These are phyloP conservation scores for Verticillium nubilum DNA, from an alignment of 2,329 filamentous ascomycete species.

Conservation along the genomic window DNA sequence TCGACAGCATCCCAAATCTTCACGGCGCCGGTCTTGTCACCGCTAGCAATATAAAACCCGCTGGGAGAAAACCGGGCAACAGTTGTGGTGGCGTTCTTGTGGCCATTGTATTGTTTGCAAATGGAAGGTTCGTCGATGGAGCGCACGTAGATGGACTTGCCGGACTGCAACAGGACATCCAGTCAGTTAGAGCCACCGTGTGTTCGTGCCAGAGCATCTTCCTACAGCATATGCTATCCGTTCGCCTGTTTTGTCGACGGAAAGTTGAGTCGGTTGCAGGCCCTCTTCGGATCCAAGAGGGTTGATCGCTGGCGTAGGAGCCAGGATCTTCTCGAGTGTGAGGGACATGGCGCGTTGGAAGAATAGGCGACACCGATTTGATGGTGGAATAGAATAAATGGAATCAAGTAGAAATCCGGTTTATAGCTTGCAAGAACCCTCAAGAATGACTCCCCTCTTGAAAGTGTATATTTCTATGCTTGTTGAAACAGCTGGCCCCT, in stretches of 20 bases:
- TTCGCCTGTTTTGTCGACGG: conserved; percentile 82
- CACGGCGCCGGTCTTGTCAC: conserved; percentile 78
- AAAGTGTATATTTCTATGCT: neutral
- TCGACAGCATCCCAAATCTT: conserved; percentile 91
- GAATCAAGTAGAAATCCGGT: neutral
- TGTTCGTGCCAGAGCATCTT: neutral
- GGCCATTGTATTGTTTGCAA: conserved; percentile 85
- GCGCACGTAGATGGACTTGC: conserved; percentile 94
- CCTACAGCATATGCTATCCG: conserved; percentile 87
- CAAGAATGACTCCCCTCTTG: neutral
- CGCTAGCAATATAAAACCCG: conserved; percentile 90
- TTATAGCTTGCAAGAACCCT: no score
- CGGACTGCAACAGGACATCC: conserved; percentile 52
- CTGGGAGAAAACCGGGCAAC: conserved; percentile 92
- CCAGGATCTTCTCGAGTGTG: conserved; percentile 66
- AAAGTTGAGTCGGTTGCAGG: conserved; percentile 76
- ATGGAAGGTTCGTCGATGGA: conserved; percentile 84
- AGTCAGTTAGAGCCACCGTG: neutral
- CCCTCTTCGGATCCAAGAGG: conserved; percentile 51
- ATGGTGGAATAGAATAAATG: no score
- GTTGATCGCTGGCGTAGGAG: conserved; percentile 71
- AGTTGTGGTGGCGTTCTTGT: conserved; percentile 74
- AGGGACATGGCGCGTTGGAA: conserved; percentile 39
- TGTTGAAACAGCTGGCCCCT: neutral
- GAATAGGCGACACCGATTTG: no score